Conservation (phyloP, 2,329 filamentous ascomycete genomes). For the Pezizomycotina sp. region DNA sequence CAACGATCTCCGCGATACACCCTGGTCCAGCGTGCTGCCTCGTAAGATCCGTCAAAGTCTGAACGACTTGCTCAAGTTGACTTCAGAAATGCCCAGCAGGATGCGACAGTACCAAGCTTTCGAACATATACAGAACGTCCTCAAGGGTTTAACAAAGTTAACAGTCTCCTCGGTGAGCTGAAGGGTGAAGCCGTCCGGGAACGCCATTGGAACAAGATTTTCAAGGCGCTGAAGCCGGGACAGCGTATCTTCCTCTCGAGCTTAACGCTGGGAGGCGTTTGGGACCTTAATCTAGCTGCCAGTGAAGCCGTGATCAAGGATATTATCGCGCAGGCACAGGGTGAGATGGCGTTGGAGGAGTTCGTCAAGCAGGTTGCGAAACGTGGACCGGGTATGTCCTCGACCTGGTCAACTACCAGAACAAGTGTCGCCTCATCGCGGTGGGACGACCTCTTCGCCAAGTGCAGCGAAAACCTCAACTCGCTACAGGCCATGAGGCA, state of each 20-base stretch:
- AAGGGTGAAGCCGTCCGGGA: constrained; percentile 95
- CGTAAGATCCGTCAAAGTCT: constrained; percentile 80
- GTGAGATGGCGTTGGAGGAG: constrained; percentile 95
- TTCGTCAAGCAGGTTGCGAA: constrained; percentile 83
- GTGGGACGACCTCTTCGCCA: constrained; percentile 95
- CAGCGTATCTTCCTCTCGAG: constrained; percentile 88
- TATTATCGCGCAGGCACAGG: constrained; percentile 88
- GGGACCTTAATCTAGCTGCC: constrained; percentile 81
- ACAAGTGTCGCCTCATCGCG: constrained; percentile 95
- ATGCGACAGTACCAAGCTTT: constrained; percentile 99
- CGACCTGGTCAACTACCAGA: constrained; percentile 92
- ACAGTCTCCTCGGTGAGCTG: constrained; percentile 69
- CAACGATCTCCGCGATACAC: constrained; percentile 76
- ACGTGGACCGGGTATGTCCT: constrained; percentile 92
- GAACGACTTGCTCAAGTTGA: constrained; percentile 89
- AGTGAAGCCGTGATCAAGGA: constrained; percentile 79
- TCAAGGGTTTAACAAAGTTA: constrained; percentile 80
- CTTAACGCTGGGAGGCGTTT: constrained; percentile 95
- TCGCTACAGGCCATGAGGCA: constrained; percentile 97
- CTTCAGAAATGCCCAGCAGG: constrained; percentile 95
- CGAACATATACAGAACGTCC: constrained; percentile 84
- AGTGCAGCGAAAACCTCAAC: constrained; percentile 95
- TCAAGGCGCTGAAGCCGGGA: constrained; percentile 81
- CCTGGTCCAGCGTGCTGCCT: constrained; percentile 92
- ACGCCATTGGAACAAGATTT: constrained; percentile 94